These are phyloP conservation scores for Flaveria ramosissima DNA, from an alignment of 129 eudicot genomes.

Conservation along the genomic window DNA sequence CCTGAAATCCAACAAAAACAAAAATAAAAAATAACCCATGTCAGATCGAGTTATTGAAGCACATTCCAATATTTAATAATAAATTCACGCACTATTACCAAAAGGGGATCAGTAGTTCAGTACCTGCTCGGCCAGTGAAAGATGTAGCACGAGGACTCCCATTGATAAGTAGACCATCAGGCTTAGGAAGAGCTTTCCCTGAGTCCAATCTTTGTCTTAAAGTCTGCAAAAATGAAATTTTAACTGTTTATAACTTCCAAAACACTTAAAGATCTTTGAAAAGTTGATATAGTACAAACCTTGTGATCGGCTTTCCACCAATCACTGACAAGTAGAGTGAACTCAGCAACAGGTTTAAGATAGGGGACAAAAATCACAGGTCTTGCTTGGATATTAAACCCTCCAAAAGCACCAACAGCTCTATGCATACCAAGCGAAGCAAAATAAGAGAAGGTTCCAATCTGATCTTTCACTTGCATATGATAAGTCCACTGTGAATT, in stretches of 20 bases:
- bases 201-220: constrained; percentile 50
- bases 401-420: constrained; percentile 89
- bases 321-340: constrained; percentile 60
- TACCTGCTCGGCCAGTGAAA: constrained; percentile 59
- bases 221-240: constrained; percentile 32
- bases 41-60: neutral
- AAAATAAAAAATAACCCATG: constrained; percentile 4
- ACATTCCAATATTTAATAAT: neutral
- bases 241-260: constrained; percentile 4
- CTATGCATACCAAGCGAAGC: constrained; percentile 72
- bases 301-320: constrained; percentile 84
- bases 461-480: constrained; percentile 90
- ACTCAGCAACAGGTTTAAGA: constrained; percentile 62
- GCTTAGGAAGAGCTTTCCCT: constrained; percentile 56
- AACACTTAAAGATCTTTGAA: neutral
- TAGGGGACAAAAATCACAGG: constrained; percentile 69
- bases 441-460: constrained; percentile 71
- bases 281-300: constrained; percentile 42
- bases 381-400: constrained; percentile 53
- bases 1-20: constrained; percentile 44
- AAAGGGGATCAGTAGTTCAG: neutral
- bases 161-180: constrained; percentile 68
- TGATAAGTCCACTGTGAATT: constrained; percentile 60
- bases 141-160: constrained; percentile 48
- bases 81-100: neutral